Evolutionary conservation across 345 rosid genomes (phyloP).

Genomic region (Brassica napus): Da-Ae NC_063439.1:19071501-19072000

Average conservation of each 20-base stretch:
- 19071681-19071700: background rate
- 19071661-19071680: background rate
- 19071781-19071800: background rate
- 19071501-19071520: slow-evolving; percentile 25
- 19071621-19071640: background rate
- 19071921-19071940: slow-evolving; percentile 91
- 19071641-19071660: background rate
- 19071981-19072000: slow-evolving; percentile 76
- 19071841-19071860: slow-evolving; percentile 92
- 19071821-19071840: slow-evolving; percentile 62
- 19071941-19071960: slow-evolving; percentile 76
- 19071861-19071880: slow-evolving; percentile 98
- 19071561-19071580: background rate
- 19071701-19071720: background rate
- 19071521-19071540: background rate
- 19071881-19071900: slow-evolving; percentile 90
- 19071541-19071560: slow-evolving; percentile 16
- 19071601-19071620: background rate
- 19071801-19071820: background rate
- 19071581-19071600: background rate
- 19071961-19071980: slow-evolving; percentile 86
- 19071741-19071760: slow-evolving; percentile 19
- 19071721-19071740: background rate
- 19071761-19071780: slow-evolving; percentile 11
- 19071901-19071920: slow-evolving; percentile 87